Percentiles rank a stretch among this genome's conserved stretches.
phyloP scores from a whole-genome alignment of 2,329 filamentous ascomycete species.

The Amesomyces nigricolor region DNA sequence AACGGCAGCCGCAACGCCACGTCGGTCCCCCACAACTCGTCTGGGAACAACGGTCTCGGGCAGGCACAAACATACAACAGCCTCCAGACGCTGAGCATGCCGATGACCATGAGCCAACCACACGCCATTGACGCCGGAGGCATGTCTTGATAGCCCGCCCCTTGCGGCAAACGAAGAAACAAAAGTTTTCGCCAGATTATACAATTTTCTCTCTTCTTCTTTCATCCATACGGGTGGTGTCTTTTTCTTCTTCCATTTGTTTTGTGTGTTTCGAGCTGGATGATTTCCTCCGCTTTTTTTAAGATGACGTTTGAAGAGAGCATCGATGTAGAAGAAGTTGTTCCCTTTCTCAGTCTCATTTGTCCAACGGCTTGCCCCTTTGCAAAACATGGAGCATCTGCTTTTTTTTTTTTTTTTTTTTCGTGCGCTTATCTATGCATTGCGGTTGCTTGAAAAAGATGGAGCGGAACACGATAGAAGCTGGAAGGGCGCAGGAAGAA shows the following conservation, averaged over 20 bases:
- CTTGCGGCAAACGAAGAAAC: no score
- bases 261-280: no score
- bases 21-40: conserved; percentile 27
- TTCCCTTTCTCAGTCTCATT: neutral
- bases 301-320: no score
- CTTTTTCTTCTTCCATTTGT: no score
- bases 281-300: no score
- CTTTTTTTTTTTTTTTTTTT: neutral
- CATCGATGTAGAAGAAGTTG: no score
- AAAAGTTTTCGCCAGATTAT: no score
- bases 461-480: neutral
- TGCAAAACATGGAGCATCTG: neutral
- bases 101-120: conserved; percentile 57
- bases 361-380: neutral
- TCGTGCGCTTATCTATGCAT: neutral
- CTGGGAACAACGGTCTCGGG: conserved; percentile 29
- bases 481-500: neutral
- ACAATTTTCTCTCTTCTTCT: no score
- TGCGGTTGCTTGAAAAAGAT: conserved; percentile 5
- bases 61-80: conserved; percentile 46
- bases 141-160: conserved; percentile 24
- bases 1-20: conserved; percentile 27
- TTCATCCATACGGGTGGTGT: no score
- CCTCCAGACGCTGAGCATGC: conserved; percentile 58
- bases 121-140: conserved; percentile 36